phyloP scores from a whole-genome alignment of 2,329 filamentous ascomycete species.

The Alternaria solani region DNA sequence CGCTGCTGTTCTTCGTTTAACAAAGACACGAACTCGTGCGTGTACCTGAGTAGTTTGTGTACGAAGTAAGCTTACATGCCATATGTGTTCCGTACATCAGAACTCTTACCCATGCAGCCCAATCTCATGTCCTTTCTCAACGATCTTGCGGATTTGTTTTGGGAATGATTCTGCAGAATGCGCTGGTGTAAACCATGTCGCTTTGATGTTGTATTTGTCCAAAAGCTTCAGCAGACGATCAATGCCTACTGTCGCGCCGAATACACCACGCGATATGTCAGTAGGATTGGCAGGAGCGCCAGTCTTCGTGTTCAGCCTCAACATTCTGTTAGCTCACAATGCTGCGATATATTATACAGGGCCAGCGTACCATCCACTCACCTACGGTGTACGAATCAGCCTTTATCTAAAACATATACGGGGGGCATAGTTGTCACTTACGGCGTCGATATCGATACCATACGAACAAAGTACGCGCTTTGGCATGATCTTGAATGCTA shows the following conservation, averaged over 20 bases:
- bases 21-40: conserved; percentile 49
- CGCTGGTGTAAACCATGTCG: conserved; percentile 54
- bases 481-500: conserved; percentile 26
- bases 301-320: conserved; percentile 53
- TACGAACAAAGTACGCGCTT: conserved; percentile 53
- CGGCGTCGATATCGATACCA: conserved; percentile 55
- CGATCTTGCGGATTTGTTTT: conserved; percentile 56
- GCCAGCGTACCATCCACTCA: conserved; percentile 38
- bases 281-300: conserved; percentile 51
- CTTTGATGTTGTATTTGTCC: conserved; percentile 53
- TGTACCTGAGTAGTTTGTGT: conserved; percentile 39
- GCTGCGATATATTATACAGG: background rate
- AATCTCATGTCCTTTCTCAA: conserved; percentile 55
- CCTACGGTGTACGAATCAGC: background rate
- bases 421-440: conserved; percentile 15
- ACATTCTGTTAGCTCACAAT: background rate
- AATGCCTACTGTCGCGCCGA: conserved; percentile 53
- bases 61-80: background rate
- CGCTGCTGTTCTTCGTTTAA: conserved; percentile 54
- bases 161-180: conserved; percentile 60
- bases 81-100: background rate
- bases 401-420: background rate
- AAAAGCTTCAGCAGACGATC: conserved; percentile 53
- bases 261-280: conserved; percentile 52
- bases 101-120: conserved; percentile 42